Evolutionary conservation across 176 grass and related monocot genomes (phyloP), one percentile per base, ranked within the genome.

Genomic region (Avena sativa): DNA sequence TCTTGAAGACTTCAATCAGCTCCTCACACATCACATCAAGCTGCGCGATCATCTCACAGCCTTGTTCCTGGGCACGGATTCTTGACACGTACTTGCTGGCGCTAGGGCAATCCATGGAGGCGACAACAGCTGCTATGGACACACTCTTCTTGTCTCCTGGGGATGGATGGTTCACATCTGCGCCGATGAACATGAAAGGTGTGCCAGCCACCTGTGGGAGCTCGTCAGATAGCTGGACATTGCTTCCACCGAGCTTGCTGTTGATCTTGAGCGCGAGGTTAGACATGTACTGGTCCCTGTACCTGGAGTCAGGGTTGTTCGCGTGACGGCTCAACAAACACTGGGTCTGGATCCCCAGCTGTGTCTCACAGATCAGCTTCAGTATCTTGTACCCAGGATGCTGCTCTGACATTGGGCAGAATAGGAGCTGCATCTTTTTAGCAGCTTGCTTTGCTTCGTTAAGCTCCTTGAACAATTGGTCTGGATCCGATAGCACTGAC

Each of bases 181-280:
- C 86, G 17, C 89, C 92, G 19, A 93, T 91, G 89, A 93, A 77
- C 92, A 91, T 93, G 86, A 87, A 94, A 4, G 74, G 80, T 23
- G 5, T 26, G 20, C 56, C 86, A 15, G 40, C 16, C 19, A 94
- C 17, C 55, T 60, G 83, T 10, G 92, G 92, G 55, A 94, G 74
- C 14, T 76, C 6, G 21, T 81, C 83, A 32, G 12, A 91, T 13
- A 94, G 87, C 76, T 91, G 79, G 8, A 91, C 11, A 32, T 91
- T 91, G 71, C 81, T 91, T 32, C 92, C 92, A 8, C 92, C 92
- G 8, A 94, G 83, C 89, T 94, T 91, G 48, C 74, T 81, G 17
- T 94, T 94, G 52, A 94, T 89, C 89, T 94, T 94, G 23, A 91
- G 84, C 9, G 83, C 83, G 43, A 94, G 80, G 69, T 91, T 94